These are phyloP conservation scores for Canariomyces notabilis DNA, from an alignment of 2,329 filamentous ascomycete species.

Conservation along the genomic window DNA sequence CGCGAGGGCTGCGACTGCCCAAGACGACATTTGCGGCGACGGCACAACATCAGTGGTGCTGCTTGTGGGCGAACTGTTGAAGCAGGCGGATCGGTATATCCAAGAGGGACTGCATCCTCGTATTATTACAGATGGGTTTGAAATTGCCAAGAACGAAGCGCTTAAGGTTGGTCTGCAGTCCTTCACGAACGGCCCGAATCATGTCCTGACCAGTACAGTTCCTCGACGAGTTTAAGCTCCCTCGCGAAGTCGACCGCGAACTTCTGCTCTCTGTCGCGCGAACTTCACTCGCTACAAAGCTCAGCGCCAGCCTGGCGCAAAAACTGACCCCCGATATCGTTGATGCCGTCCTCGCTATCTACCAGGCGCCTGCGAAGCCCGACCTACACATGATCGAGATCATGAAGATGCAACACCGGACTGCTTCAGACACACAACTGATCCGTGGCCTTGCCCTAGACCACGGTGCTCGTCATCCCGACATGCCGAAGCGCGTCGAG, in stretches of 20 bases:
- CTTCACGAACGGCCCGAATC: too few species aligned
- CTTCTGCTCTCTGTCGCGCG: slow-evolving; percentile 87
- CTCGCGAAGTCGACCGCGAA: slow-evolving; percentile 84
- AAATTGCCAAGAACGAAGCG: slow-evolving; percentile 90
- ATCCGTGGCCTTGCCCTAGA: slow-evolving; percentile 90
- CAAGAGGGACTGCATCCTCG: slow-evolving; percentile 93
- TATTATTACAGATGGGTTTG: slow-evolving; percentile 95
- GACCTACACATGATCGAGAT: slow-evolving; percentile 99
- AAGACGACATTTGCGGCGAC: slow-evolving; percentile 97
- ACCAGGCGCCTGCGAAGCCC: slow-evolving; percentile 82
- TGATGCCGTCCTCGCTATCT: slow-evolving; percentile 91
- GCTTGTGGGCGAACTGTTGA: slow-evolving; percentile 91
- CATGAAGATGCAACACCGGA: slow-evolving; percentile 99
- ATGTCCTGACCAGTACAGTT: slow-evolving; percentile 55
- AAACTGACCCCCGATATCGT: slow-evolving; percentile 93
- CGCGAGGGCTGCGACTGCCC: slow-evolving; percentile 81
- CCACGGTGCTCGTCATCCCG: slow-evolving; percentile 91
- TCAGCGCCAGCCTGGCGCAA: slow-evolving; percentile 82
- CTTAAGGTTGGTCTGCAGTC: slow-evolving; percentile 62
- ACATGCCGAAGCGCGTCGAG: slow-evolving; percentile 95
- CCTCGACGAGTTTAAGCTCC: slow-evolving; percentile 87
- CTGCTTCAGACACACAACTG: slow-evolving; percentile 90
- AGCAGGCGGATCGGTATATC: slow-evolving; percentile 96
- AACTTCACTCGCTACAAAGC: slow-evolving; percentile 91
- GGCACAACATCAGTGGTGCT: slow-evolving; percentile 96